These are phyloP conservation scores for Trichoderma simmonsii DNA, from an alignment of 2,329 filamentous ascomycete species.

Conservation along the genomic window DNA sequence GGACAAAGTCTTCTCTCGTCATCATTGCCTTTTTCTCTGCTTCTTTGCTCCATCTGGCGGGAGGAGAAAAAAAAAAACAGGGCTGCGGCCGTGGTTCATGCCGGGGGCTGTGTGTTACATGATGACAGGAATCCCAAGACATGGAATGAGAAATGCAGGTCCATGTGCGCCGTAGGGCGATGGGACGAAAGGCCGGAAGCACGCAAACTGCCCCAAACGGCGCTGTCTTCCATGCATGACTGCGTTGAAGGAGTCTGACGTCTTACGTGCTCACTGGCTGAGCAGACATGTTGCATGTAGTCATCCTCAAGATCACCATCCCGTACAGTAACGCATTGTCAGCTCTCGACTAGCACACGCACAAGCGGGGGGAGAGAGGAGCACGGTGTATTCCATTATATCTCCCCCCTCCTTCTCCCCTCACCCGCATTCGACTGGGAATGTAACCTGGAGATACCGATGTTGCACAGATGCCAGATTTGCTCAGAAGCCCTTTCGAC, in stretches of 20 bases:
- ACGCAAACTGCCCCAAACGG: background rate
- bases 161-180: slow-evolving; percentile 4
- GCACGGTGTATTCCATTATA: background rate
- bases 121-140: background rate
- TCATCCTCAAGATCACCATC: background rate
- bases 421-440: background rate
- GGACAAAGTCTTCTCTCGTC: background rate
- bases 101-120: slow-evolving; percentile 7
- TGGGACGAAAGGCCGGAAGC: background rate
- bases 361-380: background rate
- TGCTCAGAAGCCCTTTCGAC: background rate
- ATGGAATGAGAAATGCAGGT: slow-evolving; percentile 8
- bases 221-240: background rate
- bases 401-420: background rate
- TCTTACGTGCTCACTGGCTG: background rate
- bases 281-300: background rate
- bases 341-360: background rate
- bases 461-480: slow-evolving; percentile 1
- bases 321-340: background rate
- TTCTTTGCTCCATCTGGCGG: background rate
- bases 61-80: background rate
- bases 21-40: too few relatives aligned
- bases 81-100: background rate
- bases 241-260: background rate
- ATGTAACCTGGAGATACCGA: background rate